Conservation (phyloP, 2,329 filamentous ascomycete genomes). For the Sclerotinia subarctica region DNA sequence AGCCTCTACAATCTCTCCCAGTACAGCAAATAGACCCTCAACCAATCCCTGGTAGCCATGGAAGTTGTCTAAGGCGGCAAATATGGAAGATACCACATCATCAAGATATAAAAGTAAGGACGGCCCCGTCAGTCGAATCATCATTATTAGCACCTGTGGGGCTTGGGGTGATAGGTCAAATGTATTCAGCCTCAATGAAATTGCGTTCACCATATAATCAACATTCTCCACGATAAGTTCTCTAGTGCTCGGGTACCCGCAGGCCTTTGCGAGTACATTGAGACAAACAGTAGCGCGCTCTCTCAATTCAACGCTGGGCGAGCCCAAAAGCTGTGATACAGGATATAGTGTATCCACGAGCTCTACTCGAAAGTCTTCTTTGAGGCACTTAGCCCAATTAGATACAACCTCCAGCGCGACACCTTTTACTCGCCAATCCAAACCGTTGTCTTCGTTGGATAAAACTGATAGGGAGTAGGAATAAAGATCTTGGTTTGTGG, state of each 20-base stretch:
- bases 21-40: constrained; percentile 76
- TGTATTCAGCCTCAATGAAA: constrained; percentile 83
- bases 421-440: constrained; percentile 72
- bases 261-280: constrained; percentile 73
- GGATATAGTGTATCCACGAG: constrained; percentile 91
- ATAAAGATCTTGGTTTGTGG: constrained; percentile 56
- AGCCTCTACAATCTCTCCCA: constrained; percentile 81
- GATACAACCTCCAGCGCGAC: constrained; percentile 79
- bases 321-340: constrained; percentile 82
- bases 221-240: constrained; percentile 85
- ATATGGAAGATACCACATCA: constrained; percentile 86
- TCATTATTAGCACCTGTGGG: constrained; percentile 88
- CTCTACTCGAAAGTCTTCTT: constrained; percentile 71
- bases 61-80: constrained; percentile 89
- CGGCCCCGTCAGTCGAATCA: constrained; percentile 83
- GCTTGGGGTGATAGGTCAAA: constrained; percentile 90
- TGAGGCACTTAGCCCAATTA: constrained; percentile 66
- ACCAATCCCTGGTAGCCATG: constrained; percentile 88
- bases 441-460: constrained; percentile 45
- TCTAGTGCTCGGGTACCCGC: constrained; percentile 70
- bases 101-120: constrained; percentile 82
- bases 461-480: constrained; percentile 63
- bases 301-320: constrained; percentile 63
- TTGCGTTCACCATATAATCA: constrained; percentile 93
- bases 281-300: constrained; percentile 80